phyloP scores from a whole-genome alignment of 495 filamentous ascomycete genomes.

The Bacidia gigantensis region DNA sequence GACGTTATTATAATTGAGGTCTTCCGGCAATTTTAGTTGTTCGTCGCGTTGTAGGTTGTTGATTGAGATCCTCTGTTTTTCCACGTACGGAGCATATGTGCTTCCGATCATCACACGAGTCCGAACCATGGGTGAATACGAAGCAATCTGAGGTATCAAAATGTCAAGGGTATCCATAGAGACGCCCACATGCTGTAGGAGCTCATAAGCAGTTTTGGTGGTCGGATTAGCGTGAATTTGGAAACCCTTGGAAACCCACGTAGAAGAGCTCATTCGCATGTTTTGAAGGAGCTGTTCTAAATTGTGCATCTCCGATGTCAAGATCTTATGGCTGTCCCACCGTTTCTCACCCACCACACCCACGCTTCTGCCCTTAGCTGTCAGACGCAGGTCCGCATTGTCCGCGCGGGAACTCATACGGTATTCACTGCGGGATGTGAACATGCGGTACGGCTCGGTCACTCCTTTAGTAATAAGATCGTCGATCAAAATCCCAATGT shows the following conservation, averaged over 20 bases:
- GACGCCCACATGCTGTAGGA: constrained; percentile 50
- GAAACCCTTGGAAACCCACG: constrained; percentile 61
- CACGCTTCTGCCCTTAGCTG: constrained; percentile 57
- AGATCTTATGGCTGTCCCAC: constrained; percentile 55
- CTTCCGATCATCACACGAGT: constrained; percentile 65
- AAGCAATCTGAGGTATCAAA: constrained; percentile 39
- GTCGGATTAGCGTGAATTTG: constrained; percentile 44
- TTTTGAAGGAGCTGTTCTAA: constrained; percentile 44
- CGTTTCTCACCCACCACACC: constrained; percentile 68
- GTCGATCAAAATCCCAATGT: constrained; percentile 98
- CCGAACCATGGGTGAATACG: constrained; percentile 42
- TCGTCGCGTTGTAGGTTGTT: constrained; percentile 63
- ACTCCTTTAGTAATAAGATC: constrained; percentile 96
- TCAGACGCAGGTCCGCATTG: constrained; percentile 85
- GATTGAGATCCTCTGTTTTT: constrained; percentile 49
- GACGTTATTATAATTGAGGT: constrained; percentile 64
- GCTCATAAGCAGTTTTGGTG: constrained; percentile 55
- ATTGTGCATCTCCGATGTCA: constrained; percentile 47
- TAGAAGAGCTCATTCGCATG: constrained; percentile 37
- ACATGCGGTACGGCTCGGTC: constrained; percentile 96
- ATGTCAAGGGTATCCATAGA: constrained; percentile 39
- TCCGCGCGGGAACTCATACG: constrained; percentile 82
- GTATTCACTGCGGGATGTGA: constrained; percentile 91
- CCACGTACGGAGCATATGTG: constrained; percentile 72
- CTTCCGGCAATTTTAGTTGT: constrained; percentile 51